Base-by-base conservation (phyloP, 805 yeast genomes). In the Kodamaea laetipori region DNA sequence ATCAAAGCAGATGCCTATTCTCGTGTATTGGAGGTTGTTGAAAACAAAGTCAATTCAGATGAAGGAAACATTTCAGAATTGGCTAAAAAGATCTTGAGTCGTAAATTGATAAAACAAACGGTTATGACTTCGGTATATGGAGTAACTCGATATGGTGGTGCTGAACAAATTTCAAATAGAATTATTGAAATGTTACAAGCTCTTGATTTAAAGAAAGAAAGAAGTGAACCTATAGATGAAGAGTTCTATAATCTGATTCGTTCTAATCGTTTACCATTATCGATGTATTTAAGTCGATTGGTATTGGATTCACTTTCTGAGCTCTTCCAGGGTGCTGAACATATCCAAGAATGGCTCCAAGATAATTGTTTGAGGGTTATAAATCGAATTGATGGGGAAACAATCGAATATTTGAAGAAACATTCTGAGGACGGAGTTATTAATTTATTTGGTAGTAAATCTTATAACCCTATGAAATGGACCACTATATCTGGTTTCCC, bases 61-160 rank as follows among this genome's bases (percentile, higher is more conserved):
- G 21, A 30, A 16, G 27, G 30, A 26, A 6, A 12, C n/a, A 10
- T 33, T n/a, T 13, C 26, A 33, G 25, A n/a, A 18, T 33, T 19
- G 15, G n/a, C 39, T 6, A 36, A 37, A 26, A 9, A 27, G 39
- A 24, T 13, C n/a, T 33, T 24, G 55, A 61, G 0, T 6, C 50
- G 76, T 6, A 67, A 64, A 37, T 48, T 70, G 16, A 55, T 71
- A 31, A 71, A 71, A 49, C 67, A 68, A 39, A 70, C 76, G 1
- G 67, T 70, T 4, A 71, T 71, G 76, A 71, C 76, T 4, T 64
- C 69, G 4, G 76, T 71, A 0, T 71, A 71, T 48, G 76, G 76
- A 0, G 76, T 71, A 2, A 71, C 75, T 0, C 28, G 37, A 1
- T 62, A 40, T 50, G 76, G 76, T 0, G 75, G 70, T 1, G 45